These are phyloP conservation scores for Chaetomium cochliodes DNA, from an alignment of 495 filamentous ascomycete species.

Conservation along the genomic window DNA sequence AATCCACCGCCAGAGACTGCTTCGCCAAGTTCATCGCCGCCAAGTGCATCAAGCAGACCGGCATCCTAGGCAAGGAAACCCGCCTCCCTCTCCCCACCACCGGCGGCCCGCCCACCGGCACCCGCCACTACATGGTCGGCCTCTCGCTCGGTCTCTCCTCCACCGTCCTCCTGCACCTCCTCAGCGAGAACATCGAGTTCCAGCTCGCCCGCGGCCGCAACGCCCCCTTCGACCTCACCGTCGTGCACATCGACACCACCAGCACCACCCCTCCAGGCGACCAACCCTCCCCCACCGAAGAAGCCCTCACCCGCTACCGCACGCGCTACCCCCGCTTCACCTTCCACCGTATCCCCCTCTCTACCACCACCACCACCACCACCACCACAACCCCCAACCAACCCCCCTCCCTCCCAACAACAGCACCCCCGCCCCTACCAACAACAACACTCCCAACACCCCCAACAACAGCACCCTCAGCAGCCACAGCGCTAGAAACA, in stretches of 20 bases:
- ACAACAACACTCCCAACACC: too few species aligned
- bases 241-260: slow-evolving; percentile 61
- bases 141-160: slow-evolving; percentile 84
- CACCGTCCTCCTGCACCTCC: slow-evolving; percentile 69
- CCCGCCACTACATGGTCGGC: slow-evolving; percentile 65
- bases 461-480: not conserved
- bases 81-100: slow-evolving; percentile 45
- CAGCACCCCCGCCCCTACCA: too few species aligned
- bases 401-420: too few species aligned
- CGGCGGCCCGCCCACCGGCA: slow-evolving; percentile 34
- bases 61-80: slow-evolving; percentile 47
- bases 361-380: slow-evolving; percentile 54
- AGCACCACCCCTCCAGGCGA: not conserved
- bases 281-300: not conserved
- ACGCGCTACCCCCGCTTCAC: slow-evolving; percentile 58
- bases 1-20: slow-evolving; percentile 58
- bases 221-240: slow-evolving; percentile 62
- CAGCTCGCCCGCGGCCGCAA: slow-evolving; percentile 56
- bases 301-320: slow-evolving; percentile 29
- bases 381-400: too few species aligned
- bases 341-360: slow-evolving; percentile 55
- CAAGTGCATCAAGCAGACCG: slow-evolving; percentile 79
- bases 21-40: slow-evolving; percentile 70
- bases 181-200: slow-evolving; percentile 63
- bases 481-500: slow-evolving; percentile 61